Conservation (phyloP, 768 basidiomycete species). For the Leccinum subtestaceum region DNA sequence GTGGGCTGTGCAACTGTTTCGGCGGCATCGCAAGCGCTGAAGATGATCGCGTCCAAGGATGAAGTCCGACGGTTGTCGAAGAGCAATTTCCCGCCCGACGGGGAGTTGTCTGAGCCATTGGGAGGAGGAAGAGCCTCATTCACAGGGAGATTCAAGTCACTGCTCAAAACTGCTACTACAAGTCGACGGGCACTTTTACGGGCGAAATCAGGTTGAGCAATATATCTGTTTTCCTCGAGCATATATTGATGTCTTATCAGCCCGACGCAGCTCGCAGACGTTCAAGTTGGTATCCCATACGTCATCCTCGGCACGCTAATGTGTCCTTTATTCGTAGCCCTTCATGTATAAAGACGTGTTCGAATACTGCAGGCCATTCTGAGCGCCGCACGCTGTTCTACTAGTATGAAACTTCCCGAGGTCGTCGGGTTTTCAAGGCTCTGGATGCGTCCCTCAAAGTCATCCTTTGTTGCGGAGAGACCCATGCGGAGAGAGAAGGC, state of each 20-base stretch:
- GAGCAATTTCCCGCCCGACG: conserved; percentile 5
- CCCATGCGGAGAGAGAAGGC: conserved; percentile 80
- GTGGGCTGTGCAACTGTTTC: conserved; percentile 25
- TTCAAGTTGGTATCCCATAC: conserved; percentile 65
- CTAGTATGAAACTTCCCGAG: conserved; percentile 68
- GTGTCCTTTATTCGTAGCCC: background rate
- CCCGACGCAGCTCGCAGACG: conserved; percentile 80
- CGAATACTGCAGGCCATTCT: conserved; percentile 67
- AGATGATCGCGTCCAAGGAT: conserved; percentile 53
- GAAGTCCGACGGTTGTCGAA: conserved; percentile 30
- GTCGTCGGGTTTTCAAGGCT: conserved; percentile 72
- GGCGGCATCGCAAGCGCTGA: conserved; percentile 53
- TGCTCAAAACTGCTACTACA: conserved; percentile 90
- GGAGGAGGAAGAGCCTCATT: conserved; percentile 43
- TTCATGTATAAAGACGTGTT: background rate
- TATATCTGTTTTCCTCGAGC: background rate
- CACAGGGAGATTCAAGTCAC: conserved; percentile 72
- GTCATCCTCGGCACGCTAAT: conserved; percentile 75
- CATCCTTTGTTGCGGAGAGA: conserved; percentile 97
- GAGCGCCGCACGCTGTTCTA: conserved; percentile 89
- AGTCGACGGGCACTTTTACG: conserved; percentile 89
- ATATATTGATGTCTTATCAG: conserved; percentile 36
- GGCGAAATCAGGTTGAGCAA: conserved; percentile 85
- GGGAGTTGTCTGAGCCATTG: conserved; percentile 3
- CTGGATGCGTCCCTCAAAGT: conserved; percentile 73